These are phyloP conservation scores for Beta macrorhiza DNA, from an alignment of 179 eudicot species.

Conservation along the genomic window DNA sequence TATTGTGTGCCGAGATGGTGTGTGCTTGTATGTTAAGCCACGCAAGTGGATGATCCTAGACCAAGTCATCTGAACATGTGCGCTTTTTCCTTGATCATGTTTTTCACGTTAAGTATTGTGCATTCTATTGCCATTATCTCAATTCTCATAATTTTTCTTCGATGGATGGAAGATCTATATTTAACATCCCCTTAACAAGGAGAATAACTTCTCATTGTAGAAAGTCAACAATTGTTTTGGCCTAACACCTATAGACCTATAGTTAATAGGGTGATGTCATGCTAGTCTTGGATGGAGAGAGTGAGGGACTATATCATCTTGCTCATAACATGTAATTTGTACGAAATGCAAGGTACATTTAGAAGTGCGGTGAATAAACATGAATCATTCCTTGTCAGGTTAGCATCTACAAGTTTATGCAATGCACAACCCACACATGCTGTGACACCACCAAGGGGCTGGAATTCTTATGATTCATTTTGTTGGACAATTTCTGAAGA, in stretches of 20 bases:
- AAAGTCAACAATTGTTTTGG: background rate
- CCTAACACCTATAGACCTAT: background rate
- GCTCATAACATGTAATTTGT: background rate
- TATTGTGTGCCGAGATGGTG: background rate
- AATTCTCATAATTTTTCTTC: too few relatives aligned
- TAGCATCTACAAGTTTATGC: conserved; percentile 19
- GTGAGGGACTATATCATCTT: background rate
- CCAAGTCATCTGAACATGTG: background rate
- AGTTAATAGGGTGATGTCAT: background rate
- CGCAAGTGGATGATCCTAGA: background rate
- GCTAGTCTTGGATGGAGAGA: background rate
- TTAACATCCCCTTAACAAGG: background rate
- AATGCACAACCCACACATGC: conserved; percentile 32
- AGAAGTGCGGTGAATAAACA: background rate
- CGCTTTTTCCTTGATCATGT: background rate
- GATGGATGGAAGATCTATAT: too few relatives aligned
- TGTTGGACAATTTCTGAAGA: conserved; percentile 77
- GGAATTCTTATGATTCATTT: conserved; percentile 97
- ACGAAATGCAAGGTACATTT: background rate
- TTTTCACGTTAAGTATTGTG: too few relatives aligned
- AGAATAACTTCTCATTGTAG: background rate
- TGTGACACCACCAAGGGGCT: conserved; percentile 76
- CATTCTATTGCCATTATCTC: too few relatives aligned
- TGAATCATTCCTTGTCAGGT: conserved; percentile 20
- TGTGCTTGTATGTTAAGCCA: background rate